phyloP scores from a whole-genome alignment of 2,329 filamentous ascomycete genomes.

The Aureobasidium sp. region DNA sequence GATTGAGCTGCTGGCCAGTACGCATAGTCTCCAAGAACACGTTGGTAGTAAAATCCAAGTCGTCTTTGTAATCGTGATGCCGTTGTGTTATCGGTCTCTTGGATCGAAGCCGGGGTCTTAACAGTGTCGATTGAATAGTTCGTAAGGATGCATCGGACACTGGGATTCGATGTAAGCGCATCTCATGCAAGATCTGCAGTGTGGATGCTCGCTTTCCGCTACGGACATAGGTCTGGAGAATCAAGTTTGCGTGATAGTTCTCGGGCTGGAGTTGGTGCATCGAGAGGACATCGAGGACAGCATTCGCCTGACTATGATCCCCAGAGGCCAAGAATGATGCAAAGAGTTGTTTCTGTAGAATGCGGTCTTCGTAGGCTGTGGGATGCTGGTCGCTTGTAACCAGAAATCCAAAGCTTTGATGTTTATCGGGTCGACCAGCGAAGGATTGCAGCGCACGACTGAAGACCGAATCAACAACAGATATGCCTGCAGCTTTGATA shows the following conservation, averaged over 20 bases:
- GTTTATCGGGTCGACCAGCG: constrained; percentile 32
- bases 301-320: constrained; percentile 37
- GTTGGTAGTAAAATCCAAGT: constrained; percentile 38
- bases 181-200: constrained; percentile 37
- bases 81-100: constrained; percentile 25
- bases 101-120: constrained; percentile 31
- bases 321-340: constrained; percentile 40
- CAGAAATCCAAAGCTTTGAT: constrained; percentile 43
- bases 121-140: constrained; percentile 31
- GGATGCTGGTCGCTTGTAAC: constrained; percentile 56
- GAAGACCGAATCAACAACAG: constrained; percentile 55
- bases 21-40: constrained; percentile 40
- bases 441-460: constrained; percentile 56
- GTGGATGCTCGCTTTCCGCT: constrained; percentile 21
- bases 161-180: constrained; percentile 37
- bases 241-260: constrained; percentile 37
- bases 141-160: constrained; percentile 38
- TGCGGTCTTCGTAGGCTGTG: constrained; percentile 49
- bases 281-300: constrained; percentile 41
- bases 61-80: constrained; percentile 22
- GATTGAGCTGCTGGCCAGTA: constrained; percentile 31
- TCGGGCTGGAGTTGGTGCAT: constrained; percentile 31
- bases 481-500: constrained; percentile 54
- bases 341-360: constrained; percentile 47
- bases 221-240: constrained; percentile 35